Evolutionary conservation across 225 moss, liverwort and hornwort species (phyloP).

Genomic region (Anthoceros angustus): DNA sequence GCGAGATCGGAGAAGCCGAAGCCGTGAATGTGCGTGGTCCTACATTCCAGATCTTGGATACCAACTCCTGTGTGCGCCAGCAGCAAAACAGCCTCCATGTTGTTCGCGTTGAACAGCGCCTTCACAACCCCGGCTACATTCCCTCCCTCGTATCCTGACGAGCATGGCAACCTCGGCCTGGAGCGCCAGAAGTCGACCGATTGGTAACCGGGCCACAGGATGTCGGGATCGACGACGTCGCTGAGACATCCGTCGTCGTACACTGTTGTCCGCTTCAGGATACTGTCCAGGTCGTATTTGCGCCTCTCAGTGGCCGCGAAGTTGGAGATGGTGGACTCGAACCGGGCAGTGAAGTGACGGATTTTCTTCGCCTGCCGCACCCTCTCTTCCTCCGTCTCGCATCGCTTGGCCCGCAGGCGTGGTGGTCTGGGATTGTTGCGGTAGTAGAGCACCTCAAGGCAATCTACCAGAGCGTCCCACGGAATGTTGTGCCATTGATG

Average conservation of each 20-base stretch:
- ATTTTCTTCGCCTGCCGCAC: not conserved
- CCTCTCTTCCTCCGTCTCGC: not conserved
- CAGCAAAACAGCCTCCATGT: not conserved
- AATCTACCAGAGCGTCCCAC: not conserved
- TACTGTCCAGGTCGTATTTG: not conserved
- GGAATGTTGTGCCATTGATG: slow-evolving; percentile 1
- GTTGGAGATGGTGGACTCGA: not conserved
- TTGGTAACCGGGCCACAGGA: not conserved
- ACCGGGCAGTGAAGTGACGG: not conserved
- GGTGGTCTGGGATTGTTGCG: not conserved
- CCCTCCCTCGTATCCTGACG: not conserved
- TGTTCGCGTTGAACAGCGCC: not conserved
- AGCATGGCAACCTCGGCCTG: not conserved
- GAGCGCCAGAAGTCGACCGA: not conserved
- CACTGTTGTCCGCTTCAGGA: not conserved
- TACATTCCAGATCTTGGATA: not conserved
- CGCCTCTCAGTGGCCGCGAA: not conserved
- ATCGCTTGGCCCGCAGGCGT: not conserved
- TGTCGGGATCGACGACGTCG: not conserved
- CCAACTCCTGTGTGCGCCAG: not conserved
- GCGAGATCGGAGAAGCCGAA: not conserved
- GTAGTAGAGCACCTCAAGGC: not conserved
- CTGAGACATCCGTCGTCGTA: not conserved
- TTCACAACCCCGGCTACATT: not conserved
- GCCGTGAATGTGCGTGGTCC: not conserved